Conservation (phyloP, 495 filamentous ascomycete species). For the Jackrogersella minutella region DNA sequence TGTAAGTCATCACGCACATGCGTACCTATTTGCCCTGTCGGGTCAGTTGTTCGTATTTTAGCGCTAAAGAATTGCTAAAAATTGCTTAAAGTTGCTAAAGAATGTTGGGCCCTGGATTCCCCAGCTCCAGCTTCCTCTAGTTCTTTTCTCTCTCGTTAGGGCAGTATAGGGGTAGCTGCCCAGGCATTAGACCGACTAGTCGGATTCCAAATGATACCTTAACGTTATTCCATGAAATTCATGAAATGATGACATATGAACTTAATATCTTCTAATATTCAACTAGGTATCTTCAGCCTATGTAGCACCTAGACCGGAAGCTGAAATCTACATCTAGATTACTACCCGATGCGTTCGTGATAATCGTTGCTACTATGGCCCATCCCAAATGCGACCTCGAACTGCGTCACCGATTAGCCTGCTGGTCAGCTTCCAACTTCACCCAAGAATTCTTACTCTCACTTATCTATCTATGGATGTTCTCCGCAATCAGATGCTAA, state of each 20-base stretch:
- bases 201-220: neutral
- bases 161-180: too few species aligned
- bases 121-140: neutral
- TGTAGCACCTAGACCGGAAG: constrained; percentile 33
- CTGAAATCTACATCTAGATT: constrained; percentile 36
- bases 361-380: constrained; percentile 8
- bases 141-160: neutral
- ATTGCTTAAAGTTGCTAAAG: neutral
- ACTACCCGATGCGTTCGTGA: constrained; percentile 15
- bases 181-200: too few species aligned
- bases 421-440: constrained; percentile 18
- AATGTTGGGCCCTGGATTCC: neutral
- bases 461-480: neutral
- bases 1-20: too few species aligned
- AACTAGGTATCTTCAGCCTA: neutral
- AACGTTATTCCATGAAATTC: neutral
- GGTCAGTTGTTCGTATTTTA: neutral
- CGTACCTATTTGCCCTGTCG: too few species aligned
- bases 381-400: constrained; percentile 12
- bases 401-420: constrained; percentile 11
- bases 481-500: constrained; percentile 22
- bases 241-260: neutral
- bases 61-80: neutral
- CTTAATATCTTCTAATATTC: neutral
- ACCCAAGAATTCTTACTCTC: neutral